These are phyloP conservation scores for Brassica cretica DNA, from an alignment of 345 rosid genomes.

Conservation along the genomic window DNA sequence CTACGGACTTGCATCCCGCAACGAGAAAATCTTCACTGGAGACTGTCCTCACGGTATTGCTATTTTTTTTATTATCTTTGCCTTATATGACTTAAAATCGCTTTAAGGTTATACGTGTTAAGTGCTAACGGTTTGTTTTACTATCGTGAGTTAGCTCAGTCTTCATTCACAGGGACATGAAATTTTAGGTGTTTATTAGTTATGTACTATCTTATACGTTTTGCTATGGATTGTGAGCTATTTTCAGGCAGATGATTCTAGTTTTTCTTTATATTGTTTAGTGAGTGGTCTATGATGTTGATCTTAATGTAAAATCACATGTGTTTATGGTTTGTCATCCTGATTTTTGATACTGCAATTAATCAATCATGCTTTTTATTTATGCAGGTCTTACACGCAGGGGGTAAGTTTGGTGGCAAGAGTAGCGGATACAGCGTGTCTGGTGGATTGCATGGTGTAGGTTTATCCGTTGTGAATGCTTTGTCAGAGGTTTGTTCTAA, in stretches of 20 bases:
- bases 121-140: neutral
- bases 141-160: neutral
- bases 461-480: slow-evolving; percentile 97
- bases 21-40: slow-evolving; percentile 89
- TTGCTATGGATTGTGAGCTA: neutral
- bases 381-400: slow-evolving; percentile 91
- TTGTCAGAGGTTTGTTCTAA: slow-evolving; percentile 75
- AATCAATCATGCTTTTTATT: slow-evolving; percentile 9
- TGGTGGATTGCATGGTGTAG: slow-evolving; percentile 97
- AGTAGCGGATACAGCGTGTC: slow-evolving; percentile 96
- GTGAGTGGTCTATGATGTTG: neutral
- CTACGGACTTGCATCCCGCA: slow-evolving; percentile 89
- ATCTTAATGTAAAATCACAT: neutral
- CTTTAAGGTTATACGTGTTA: neutral
- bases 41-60: slow-evolving; percentile 91
- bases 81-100: neutral
- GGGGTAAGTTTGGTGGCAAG: slow-evolving; percentile 96
- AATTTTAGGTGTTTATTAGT: neutral
- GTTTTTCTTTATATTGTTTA: neutral
- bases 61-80: neutral
- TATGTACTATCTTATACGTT: neutral
- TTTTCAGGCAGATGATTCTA: slow-evolving; percentile 4
- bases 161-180: neutral
- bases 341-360: neutral
- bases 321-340: neutral